Percentiles rank a stretch among this genome's conserved stretches.
Conservation (phyloP, 495 filamentous ascomycete species). For the Penicillium crystallinum region DNA sequence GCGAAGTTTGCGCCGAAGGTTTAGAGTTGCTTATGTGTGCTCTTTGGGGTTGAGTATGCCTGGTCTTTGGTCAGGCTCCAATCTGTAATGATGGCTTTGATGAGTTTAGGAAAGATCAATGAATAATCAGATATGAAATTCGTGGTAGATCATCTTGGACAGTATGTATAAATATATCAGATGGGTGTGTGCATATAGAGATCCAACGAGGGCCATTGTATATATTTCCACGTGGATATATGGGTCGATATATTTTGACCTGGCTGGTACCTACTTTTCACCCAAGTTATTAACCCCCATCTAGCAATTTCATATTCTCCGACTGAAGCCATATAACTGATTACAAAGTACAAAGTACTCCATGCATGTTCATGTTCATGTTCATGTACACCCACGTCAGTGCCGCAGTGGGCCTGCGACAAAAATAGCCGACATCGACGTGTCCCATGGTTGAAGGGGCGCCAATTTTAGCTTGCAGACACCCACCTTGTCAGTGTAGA, state of each 20-base stretch:
- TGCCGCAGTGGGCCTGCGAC: conserved; percentile 3
- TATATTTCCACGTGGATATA: too few relatives aligned
- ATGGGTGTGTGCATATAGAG: too few relatives aligned
- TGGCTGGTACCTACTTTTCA: too few relatives aligned
- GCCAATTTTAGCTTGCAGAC: conserved; percentile 8
- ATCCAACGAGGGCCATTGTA: not conserved
- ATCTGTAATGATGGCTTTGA: not conserved
- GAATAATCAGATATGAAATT: not conserved
- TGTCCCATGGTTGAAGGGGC: conserved; percentile 17
- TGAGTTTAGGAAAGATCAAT: not conserved
- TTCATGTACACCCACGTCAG: not conserved
- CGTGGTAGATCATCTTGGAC: too few relatives aligned
- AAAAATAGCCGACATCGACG: conserved; percentile 10
- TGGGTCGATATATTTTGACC: too few relatives aligned
- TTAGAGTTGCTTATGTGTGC: conserved; percentile 1
- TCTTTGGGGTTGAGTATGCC: not conserved
- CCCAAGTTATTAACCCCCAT: too few relatives aligned
- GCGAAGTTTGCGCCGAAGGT: conserved; percentile 23
- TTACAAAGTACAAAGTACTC: too few relatives aligned
- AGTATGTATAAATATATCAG: too few relatives aligned
- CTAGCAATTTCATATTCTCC: too few relatives aligned
- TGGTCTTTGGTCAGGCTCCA: not conserved
- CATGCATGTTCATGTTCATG: too few relatives aligned
- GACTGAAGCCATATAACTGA: too few relatives aligned
- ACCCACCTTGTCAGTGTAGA: not conserved